phyloP scores from a whole-genome alignment of 305 asterid species.

The Fraxinus greggii region DNA sequence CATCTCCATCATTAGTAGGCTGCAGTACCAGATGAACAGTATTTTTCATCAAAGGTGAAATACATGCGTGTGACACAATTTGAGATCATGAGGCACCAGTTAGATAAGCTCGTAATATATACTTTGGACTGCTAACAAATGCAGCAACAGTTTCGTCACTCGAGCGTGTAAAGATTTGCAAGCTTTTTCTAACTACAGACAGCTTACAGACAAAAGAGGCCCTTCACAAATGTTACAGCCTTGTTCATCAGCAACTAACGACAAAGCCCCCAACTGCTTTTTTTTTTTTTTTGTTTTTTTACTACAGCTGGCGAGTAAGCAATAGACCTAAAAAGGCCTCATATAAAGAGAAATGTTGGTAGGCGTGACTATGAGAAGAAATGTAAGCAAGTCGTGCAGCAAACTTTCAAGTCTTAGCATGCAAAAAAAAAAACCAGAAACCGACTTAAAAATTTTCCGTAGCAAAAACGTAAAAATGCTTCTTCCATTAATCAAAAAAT shows the following conservation, averaged over 20 bases:
- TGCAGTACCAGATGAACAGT: constrained; percentile 24
- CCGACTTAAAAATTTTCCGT: neutral
- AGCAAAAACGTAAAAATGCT: neutral
- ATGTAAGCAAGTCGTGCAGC: neutral
- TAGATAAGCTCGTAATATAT: neutral
- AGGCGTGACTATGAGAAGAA: neutral
- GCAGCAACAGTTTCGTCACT: neutral
- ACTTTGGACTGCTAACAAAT: neutral
- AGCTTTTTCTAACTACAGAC: neutral
- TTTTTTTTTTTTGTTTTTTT: too few species aligned
- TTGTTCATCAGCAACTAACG: neutral
- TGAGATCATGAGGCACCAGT: neutral
- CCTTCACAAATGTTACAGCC: neutral
- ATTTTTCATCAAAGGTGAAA: neutral
- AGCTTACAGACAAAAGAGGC: neutral
- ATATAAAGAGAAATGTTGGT: neutral
- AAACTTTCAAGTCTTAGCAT: neutral
- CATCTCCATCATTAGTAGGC: constrained; percentile 47
- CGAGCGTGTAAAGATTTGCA: neutral
- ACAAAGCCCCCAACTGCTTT: neutral
- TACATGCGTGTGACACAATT: neutral
- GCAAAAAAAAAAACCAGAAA: neutral
- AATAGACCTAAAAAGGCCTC: neutral
- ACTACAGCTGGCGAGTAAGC: neutral
- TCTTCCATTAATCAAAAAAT: neutral